Evolutionary conservation across 345 rosid species (phyloP).

Genomic region (Cochlearia excelsa): DNA sequence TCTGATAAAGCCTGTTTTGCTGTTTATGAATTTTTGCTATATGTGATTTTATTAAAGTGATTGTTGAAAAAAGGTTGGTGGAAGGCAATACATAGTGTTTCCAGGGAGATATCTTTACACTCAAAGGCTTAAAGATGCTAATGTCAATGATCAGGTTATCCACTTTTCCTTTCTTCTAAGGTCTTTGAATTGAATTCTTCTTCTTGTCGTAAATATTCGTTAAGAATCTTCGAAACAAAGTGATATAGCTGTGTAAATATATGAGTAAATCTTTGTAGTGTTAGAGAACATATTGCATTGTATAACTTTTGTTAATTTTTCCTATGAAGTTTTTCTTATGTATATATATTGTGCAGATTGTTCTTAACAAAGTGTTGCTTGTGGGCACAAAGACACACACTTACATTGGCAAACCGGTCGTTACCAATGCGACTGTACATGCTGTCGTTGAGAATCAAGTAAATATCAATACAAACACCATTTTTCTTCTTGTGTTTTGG

Average conservation of each 20-base stretch:
- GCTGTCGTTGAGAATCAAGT: slow-evolving; percentile 97
- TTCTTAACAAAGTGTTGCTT: slow-evolving; percentile 86
- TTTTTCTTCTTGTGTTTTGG: background rate
- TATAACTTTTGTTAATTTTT: background rate
- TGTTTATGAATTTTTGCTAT: too few relatives aligned
- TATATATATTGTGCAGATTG: slow-evolving; percentile 45
- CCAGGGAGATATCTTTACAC: slow-evolving; percentile 79
- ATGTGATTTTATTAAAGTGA: background rate
- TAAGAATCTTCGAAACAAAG: background rate
- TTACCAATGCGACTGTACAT: slow-evolving; percentile 90
- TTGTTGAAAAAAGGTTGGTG: slow-evolving; percentile 55
- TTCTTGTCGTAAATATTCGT: background rate
- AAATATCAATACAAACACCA: background rate
- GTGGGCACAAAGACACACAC: slow-evolving; percentile 85
- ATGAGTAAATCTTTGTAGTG: too few relatives aligned
- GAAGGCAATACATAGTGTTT: slow-evolving; percentile 84
- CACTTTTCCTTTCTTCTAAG: slow-evolving; percentile 3
- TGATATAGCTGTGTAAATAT: background rate
- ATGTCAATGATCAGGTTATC: slow-evolving; percentile 70
- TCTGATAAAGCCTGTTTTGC: too few relatives aligned
- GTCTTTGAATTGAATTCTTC: background rate
- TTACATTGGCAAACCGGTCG: slow-evolving; percentile 87
- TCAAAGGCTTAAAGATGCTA: slow-evolving; percentile 90
- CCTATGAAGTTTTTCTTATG: background rate
- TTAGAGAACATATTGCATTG: background rate